phyloP scores from a whole-genome alignment of 2,329 filamentous ascomycete genomes.

The Trichoderma atrobrunneum region DNA sequence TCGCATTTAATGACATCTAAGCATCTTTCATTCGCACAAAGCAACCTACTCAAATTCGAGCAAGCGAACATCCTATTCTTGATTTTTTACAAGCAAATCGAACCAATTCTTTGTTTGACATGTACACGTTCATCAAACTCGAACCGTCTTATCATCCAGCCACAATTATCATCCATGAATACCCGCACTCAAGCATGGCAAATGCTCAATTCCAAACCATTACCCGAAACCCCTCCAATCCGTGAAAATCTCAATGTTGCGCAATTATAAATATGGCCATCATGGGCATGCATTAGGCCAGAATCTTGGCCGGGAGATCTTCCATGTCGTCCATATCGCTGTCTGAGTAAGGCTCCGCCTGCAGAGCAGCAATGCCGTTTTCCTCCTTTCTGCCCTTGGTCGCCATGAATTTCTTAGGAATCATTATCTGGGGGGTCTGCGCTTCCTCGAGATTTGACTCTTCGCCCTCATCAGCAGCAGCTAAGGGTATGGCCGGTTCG shows the following conservation, averaged over 20 bases:
- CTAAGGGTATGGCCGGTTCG: constrained; percentile 19
- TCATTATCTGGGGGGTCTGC: constrained; percentile 29
- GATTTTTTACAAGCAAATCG: not conserved
- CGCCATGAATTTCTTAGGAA: constrained; percentile 31
- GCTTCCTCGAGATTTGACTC: constrained; percentile 30
- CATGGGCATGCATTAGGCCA: not conserved
- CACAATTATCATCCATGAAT: not conserved
- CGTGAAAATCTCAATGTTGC: not conserved
- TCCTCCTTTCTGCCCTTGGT: constrained; percentile 18
- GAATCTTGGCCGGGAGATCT: constrained; percentile 35
- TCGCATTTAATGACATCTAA: not conserved
- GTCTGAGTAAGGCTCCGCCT: constrained; percentile 28
- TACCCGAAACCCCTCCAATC: not conserved
- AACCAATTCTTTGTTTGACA: not conserved
- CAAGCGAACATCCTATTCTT: not conserved
- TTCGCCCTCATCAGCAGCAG: constrained; percentile 20
- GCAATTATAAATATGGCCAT: not conserved
- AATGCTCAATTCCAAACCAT: not conserved
- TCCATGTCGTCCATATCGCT: constrained; percentile 46
- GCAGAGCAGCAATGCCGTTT: not conserved
- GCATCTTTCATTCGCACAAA: not conserved
- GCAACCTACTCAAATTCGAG: not conserved
- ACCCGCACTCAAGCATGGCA: not conserved
- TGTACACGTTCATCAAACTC: not conserved
- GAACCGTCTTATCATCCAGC: not conserved